Evolutionary conservation across 2,329 filamentous ascomycete species (phyloP).

Genomic region (Geosmithia morbida): DNA sequence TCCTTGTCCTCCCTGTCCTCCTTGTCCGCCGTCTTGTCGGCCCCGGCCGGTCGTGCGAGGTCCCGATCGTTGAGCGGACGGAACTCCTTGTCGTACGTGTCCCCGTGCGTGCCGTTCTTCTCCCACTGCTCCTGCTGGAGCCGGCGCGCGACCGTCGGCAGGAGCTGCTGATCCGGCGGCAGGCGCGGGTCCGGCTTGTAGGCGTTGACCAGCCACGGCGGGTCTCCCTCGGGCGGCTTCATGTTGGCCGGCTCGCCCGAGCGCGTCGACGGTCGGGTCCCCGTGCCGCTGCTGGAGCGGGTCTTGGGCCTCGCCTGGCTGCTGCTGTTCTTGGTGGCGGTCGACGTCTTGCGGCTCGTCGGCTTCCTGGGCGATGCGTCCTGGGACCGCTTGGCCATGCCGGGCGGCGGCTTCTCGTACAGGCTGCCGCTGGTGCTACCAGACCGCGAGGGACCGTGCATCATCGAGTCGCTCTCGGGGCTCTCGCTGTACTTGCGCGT

Average conservation of each 20-base stretch:
- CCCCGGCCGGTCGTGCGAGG: constrained; percentile 27
- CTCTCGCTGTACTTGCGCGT: constrained; percentile 41
- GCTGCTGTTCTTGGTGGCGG: constrained; percentile 22
- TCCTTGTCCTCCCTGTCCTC: constrained; percentile 10
- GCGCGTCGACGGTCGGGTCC: constrained; percentile 46
- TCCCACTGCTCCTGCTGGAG: constrained; percentile 95
- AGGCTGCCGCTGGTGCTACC: constrained; percentile 54
- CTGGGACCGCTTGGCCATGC: constrained; percentile 23
- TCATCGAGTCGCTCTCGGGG: constrained; percentile 43
- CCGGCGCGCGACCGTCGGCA: constrained; percentile 83
- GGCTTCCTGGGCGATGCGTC: constrained; percentile 42
- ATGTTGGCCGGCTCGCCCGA: constrained; percentile 36
- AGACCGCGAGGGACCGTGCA: constrained; percentile 47
- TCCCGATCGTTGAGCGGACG: constrained; percentile 61
- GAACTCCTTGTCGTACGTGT: constrained; percentile 77
- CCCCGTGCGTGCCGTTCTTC: constrained; percentile 75
- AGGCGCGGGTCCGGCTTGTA: constrained; percentile 92
- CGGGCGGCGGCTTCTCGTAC: constrained; percentile 4
- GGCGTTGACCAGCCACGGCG: constrained; percentile 87
- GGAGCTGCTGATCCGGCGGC: constrained; percentile 86
- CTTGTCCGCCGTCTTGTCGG: constrained; percentile 6
- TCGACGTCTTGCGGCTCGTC: constrained; percentile 28
- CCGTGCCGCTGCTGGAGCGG: constrained; percentile 36
- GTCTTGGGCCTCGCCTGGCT: constrained; percentile 44
- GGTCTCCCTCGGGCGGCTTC: constrained; percentile 80